A percentile compares a stretch with the other conserved stretches of the same genome.
Conservation (phyloP, 2,329 filamentous ascomycete species). For the Trichoderma semiorbis region DNA sequence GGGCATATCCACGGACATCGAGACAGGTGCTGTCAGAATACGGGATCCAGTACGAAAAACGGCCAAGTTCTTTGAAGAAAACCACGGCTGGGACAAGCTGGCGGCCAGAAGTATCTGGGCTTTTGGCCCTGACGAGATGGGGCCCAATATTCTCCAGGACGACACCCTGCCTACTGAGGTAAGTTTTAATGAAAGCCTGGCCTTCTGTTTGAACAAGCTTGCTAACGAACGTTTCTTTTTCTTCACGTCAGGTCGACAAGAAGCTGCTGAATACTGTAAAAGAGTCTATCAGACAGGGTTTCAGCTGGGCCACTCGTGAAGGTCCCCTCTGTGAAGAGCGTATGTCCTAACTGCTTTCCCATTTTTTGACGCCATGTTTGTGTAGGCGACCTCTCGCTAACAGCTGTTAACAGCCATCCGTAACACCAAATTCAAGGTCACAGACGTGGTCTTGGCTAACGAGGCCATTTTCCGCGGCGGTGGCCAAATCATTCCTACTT, state of each 20-base stretch:
- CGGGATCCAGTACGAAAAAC: slow-evolving; percentile 89
- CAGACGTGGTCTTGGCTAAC: slow-evolving; percentile 78
- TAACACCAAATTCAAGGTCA: slow-evolving; percentile 96
- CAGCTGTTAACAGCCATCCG: slow-evolving; percentile 67
- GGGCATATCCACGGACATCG: slow-evolving; percentile 92
- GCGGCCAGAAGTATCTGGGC: slow-evolving; percentile 97
- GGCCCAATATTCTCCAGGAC: slow-evolving; percentile 93
- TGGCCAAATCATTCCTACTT: slow-evolving; percentile 95
- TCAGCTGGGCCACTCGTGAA: slow-evolving; percentile 94
- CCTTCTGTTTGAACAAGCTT: neutral
- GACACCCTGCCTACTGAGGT: slow-evolving; percentile 89
- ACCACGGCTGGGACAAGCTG: slow-evolving; percentile 94
- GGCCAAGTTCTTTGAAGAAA: slow-evolving; percentile 95
- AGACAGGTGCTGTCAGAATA: slow-evolving; percentile 84
- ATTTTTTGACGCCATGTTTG: too few relatives aligned
- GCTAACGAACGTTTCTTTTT: slow-evolving; percentile 1
- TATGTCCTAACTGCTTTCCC: slow-evolving; percentile 46
- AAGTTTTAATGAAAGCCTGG: slow-evolving; percentile 31
- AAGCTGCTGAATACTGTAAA: slow-evolving; percentile 82
- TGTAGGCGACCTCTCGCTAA: slow-evolving; percentile 26
- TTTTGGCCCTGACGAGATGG: slow-evolving; percentile 92
- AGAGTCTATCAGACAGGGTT: slow-evolving; percentile 92
- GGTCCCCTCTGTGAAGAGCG: slow-evolving; percentile 96
- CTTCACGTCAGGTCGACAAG: slow-evolving; percentile 68
- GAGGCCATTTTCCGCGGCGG: slow-evolving; percentile 94